Evolutionary conservation across 345 rosid genomes (phyloP), one percentile per base, ranked within the genome.

Genomic region (Salix exigua): DNA sequence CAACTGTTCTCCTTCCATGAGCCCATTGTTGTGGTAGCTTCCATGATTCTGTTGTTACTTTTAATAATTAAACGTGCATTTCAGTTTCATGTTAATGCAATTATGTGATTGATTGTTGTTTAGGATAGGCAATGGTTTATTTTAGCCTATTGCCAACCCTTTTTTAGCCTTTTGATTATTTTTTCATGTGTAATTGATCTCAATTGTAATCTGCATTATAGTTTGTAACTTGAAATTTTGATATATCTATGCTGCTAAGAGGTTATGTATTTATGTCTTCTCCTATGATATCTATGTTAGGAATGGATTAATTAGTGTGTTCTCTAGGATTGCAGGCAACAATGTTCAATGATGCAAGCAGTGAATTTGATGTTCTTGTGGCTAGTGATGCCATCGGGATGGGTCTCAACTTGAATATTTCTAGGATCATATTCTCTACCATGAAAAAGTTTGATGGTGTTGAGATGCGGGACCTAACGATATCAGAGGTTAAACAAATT

Each of bases 301-400:
- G 66, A 60, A 63, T 69, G 37, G 69, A 44, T 78, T 73, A 65
- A 68, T 67, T 71, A 75, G 79, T 75, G 72, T 75, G 37, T 68
- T 77, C 72, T 73, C 79, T 85, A 83, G 85, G 55, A 82, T 79
- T 88, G 85, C 95, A 94, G 97, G 97, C 98, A 33, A 87, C 90
- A 11, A 88, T 84, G 95, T 92, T 94, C 78, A 94, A 94, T 76
- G 98, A 94, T 64, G 87, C 78, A 75, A 87, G 86, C 81, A 92
- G 88, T 71, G 92, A 90, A 83, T 89, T 90, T 82, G 98, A 94
- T 84, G 97, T 94, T 79, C 97, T 94, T 86, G 98, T 94, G 81
- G 95, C 98, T 48, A 92, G 97, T 84, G 98, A 94, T 85, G 98
- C 98, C 72, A 92, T 94, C 70, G 98, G 97, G 79, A 94, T 94